Percentiles rank a stretch among this genome's conserved stretches.
These are phyloP conservation scores for Pseudopithomyces chartarum DNA, from an alignment of 2,329 filamentous ascomycete species.

Conservation along the genomic window DNA sequence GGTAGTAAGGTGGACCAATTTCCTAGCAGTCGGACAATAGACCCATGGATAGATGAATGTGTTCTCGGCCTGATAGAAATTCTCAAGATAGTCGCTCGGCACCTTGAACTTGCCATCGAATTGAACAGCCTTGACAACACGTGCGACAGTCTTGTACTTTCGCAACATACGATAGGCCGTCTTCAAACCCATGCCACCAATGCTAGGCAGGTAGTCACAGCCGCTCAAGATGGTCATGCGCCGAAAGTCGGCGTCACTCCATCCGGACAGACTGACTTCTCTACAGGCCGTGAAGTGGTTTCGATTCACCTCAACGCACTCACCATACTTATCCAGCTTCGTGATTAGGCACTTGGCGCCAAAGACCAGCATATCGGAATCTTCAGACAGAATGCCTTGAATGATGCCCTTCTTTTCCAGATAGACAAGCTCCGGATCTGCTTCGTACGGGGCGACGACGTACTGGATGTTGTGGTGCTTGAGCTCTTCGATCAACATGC, in stretches of 20 bases:
- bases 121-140: constrained; percentile 78
- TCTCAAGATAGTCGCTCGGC: constrained; percentile 78
- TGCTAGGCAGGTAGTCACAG: constrained; percentile 90
- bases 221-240: constrained; percentile 96
- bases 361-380: constrained; percentile 95
- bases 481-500: constrained; percentile 86
- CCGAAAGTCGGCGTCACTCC: constrained; percentile 89
- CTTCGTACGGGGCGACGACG: constrained; percentile 95
- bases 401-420: constrained; percentile 85
- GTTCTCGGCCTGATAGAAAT: constrained; percentile 84
- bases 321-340: constrained; percentile 91
- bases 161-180: constrained; percentile 89
- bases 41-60: constrained; percentile 96
- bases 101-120: constrained; percentile 87
- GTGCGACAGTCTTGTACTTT: constrained; percentile 87
- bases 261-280: constrained; percentile 86
- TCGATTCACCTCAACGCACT: constrained; percentile 89
- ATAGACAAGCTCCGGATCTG: constrained; percentile 95
- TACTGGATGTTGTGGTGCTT: constrained; percentile 81
- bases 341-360: constrained; percentile 89
- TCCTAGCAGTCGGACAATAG: constrained; percentile 75
- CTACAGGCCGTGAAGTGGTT: constrained; percentile 86
- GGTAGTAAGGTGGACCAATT: constrained; percentile 76
- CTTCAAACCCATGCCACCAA: constrained; percentile 87
- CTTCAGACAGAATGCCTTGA: constrained; percentile 88